phyloP scores from a whole-genome alignment of 306 rosid genomes.

The Malus domestica region DNA sequence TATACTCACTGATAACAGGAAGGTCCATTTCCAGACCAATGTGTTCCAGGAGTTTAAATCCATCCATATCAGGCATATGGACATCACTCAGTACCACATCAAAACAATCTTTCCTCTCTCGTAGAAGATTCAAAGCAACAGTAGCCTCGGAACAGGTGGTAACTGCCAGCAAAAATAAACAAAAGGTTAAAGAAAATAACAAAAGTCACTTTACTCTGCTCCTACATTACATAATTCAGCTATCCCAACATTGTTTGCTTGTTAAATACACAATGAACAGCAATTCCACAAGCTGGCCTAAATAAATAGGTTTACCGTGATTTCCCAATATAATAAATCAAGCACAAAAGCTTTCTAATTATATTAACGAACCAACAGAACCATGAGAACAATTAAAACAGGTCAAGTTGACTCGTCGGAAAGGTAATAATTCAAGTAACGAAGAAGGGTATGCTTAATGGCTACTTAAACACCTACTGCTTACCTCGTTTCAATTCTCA shows the following conservation, averaged over 20 bases:
- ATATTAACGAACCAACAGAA: too few relatives aligned
- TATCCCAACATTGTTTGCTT: too few relatives aligned
- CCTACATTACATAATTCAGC: too few relatives aligned
- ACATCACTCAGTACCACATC: slow-evolving; percentile 60
- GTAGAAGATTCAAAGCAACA: slow-evolving; percentile 41
- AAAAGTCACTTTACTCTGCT: too few relatives aligned
- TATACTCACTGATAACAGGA: slow-evolving; percentile 55
- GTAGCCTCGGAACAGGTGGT: slow-evolving; percentile 27
- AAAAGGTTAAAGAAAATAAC: background rate
- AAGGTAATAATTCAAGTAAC: too few relatives aligned
- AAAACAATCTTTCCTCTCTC: slow-evolving; percentile 32
- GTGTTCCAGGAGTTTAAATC: slow-evolving; percentile 38
- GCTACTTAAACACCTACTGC: background rate
- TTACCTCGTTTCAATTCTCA: background rate
- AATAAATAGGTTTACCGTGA: too few relatives aligned
- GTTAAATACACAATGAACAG: too few relatives aligned
- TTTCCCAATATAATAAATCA: too few relatives aligned
- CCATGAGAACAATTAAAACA: too few relatives aligned
- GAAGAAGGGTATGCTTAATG: background rate
- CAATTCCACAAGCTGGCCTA: too few relatives aligned
- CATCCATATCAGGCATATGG: slow-evolving; percentile 61
- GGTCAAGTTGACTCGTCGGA: too few relatives aligned
- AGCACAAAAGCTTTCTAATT: too few relatives aligned
- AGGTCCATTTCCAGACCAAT: slow-evolving; percentile 54
- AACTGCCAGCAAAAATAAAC: slow-evolving; percentile 28